Evolutionary conservation across 306 rosid species (phyloP), one percentile per base, ranked within the genome.

Genomic region (Cicer yamashitae): DNA sequence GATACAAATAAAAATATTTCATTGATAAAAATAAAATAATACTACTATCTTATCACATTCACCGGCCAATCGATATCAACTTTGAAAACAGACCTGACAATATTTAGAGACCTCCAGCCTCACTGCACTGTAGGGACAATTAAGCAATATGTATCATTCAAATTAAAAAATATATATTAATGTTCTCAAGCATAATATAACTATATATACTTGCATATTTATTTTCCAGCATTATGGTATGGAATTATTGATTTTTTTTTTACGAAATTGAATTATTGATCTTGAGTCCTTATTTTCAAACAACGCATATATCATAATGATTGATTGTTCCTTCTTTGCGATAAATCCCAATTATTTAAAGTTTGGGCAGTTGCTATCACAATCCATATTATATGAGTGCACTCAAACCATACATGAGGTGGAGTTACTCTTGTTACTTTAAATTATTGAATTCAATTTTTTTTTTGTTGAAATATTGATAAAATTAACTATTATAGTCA

Each of bases 281-380:
- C 22, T 25, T 45, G 9, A 41, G 14, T 13, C 17, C 50, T 38
- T 62, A 25, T 67, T 68, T 75, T 59, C 61, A 76, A 82, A 66
- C 71, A 34, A 14, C 39, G 30, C 15, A 30, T 70, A 81, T 70
- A 20, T 8, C 50, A 40, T 38, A 67, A 77, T 82, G 57, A 77
- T 80, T 30, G 34, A 12, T 58, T 58, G 83, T 74, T 73, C 56
- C 65, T 67, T 73, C 74, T 66, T 34, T 48, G 74, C 53, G 51
- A 72, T 61, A 57, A 77, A 46, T 64, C 60, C 34, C 13, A 75
- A 59, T 58, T 50, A 51, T 50, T 74, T 51, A 68, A 68, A 59
- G n/a, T 54, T 52, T 17, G 30, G 64, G 67, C 1, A 13, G 71
- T 52, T 71, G 56, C 48, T 70, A 64, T 64, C 81, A 75, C 47